These are phyloP conservation scores for Gamsiella multidivaricata DNA, from an alignment of 192 early-diverging fungal genomes.

Conservation along the genomic window DNA sequence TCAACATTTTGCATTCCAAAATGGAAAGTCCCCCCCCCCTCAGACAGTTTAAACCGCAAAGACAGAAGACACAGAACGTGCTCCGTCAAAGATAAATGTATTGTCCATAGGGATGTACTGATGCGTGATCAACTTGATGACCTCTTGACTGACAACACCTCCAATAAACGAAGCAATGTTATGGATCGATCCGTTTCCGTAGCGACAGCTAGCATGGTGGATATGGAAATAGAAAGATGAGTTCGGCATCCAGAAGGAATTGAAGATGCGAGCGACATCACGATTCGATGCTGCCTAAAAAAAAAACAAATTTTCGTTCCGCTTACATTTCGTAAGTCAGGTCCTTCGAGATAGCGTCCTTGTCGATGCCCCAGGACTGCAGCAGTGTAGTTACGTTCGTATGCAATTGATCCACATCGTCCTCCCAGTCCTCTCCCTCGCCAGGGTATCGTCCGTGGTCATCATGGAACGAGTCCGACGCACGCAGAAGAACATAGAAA, in stretches of 20 bases:
- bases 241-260: not conserved
- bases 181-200: slow-evolving; percentile 82
- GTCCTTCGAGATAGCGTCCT: slow-evolving; percentile 61
- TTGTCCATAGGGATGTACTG: slow-evolving; percentile 96
- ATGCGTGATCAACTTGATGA: slow-evolving; percentile 93
- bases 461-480: slow-evolving; percentile 71
- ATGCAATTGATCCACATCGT: slow-evolving; percentile 66
- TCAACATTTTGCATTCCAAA: not conserved
- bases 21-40: no score
- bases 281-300: not conserved
- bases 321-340: slow-evolving; percentile 75
- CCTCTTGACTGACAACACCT: slow-evolving; percentile 92
- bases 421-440: slow-evolving; percentile 60
- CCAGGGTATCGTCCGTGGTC: slow-evolving; percentile 73
- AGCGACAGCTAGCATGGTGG: slow-evolving; percentile 59
- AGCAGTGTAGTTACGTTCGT: slow-evolving; percentile 56
- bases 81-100: slow-evolving; percentile 86
- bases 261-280: not conserved
- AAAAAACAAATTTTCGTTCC: no score
- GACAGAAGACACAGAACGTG: slow-evolving; percentile 65
- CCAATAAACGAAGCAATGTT: slow-evolving; percentile 88
- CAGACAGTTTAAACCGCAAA: slow-evolving; percentile 48
- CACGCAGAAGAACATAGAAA: slow-evolving; percentile 74
- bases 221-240: slow-evolving; percentile 2
- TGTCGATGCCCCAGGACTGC: slow-evolving; percentile 51